Evolutionary conservation across 371 early-diverging fungal genomes (phyloP).

Genomic region (Dichotomocladium elegans): DNA sequence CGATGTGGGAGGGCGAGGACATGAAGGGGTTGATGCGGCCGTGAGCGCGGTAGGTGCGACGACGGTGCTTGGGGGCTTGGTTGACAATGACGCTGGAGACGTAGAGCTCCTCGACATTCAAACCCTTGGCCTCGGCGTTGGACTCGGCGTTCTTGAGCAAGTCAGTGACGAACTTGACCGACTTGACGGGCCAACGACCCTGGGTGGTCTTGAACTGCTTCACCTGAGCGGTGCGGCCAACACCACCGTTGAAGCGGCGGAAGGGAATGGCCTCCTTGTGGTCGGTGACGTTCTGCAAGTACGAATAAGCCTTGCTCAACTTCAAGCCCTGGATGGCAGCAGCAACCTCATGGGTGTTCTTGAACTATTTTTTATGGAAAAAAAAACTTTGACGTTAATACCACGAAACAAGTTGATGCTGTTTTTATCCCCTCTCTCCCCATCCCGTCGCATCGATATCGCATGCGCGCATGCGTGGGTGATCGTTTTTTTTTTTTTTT

Average conservation of each 20-base stretch:
- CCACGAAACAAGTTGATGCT: background rate
- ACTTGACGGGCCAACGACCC: constrained; percentile 99
- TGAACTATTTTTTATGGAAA: constrained; percentile 61
- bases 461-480: too few relatives aligned
- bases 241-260: constrained; percentile 97
- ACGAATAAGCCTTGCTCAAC: constrained; percentile 91
- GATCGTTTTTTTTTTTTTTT: background rate
- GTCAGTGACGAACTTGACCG: constrained; percentile 87
- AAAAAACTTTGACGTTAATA: background rate
- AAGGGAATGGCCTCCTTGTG: constrained; percentile 99
- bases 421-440: background rate
- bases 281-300: constrained; percentile 94
- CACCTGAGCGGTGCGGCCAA: constrained; percentile 97
- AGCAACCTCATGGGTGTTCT: constrained; percentile 99
- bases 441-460: background rate
- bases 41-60: constrained; percentile 98
- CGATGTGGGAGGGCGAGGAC: constrained; percentile 96
- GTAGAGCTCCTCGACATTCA: constrained; percentile 81
- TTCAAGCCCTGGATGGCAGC: constrained; percentile 92
- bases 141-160: constrained; percentile 97
- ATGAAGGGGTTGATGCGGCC: constrained; percentile 97
- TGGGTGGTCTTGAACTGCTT: constrained; percentile 91
- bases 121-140: constrained; percentile 93
- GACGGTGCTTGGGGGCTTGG: constrained; percentile 97
- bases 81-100: constrained; percentile 97